Evolutionary conservation across 257 asterid species (phyloP).

Genomic region (Lycium ferocissimum): DNA sequence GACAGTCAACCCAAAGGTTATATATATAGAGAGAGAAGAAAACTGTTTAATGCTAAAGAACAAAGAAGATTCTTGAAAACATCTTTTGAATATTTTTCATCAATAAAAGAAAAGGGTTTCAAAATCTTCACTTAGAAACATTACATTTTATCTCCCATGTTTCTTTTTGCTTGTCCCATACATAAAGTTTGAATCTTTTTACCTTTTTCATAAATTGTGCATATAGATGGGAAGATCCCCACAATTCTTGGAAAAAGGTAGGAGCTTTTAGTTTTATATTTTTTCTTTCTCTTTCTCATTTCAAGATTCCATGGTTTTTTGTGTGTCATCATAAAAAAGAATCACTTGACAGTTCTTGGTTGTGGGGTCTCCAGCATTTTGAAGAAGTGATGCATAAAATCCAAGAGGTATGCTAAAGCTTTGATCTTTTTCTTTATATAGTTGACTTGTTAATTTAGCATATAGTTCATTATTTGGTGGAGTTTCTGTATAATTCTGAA

Average conservation of each 20-base stretch:
- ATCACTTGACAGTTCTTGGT: slow-evolving; percentile 50
- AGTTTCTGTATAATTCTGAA: slow-evolving; percentile 35
- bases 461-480: background rate
- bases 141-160: slow-evolving; percentile 30
- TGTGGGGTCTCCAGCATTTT: slow-evolving; percentile 41
- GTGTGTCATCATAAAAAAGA: slow-evolving; percentile 56
- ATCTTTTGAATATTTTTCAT: slow-evolving; percentile 56
- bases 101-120: slow-evolving; percentile 11
- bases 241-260: slow-evolving; percentile 39
- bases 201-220: slow-evolving; percentile 41
- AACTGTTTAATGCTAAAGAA: slow-evolving; percentile 30
- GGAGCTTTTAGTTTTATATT: slow-evolving; percentile 25
- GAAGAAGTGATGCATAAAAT: slow-evolving; percentile 34
- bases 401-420: slow-evolving; percentile 55
- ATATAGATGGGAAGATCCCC: slow-evolving; percentile 33
- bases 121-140: slow-evolving; percentile 25
- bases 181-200: slow-evolving; percentile 33
- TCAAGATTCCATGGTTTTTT: slow-evolving; percentile 40
- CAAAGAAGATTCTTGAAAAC: slow-evolving; percentile 45
- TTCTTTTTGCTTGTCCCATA: slow-evolving; percentile 33
- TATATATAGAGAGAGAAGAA: slow-evolving; percentile 39
- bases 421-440: slow-evolving; percentile 17
- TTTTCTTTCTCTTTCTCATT: slow-evolving; percentile 20
- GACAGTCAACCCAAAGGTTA: slow-evolving; percentile 44
- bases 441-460: slow-evolving; percentile 14